Base-by-base conservation (phyloP, 768 basidiomycete genomes). In the Tricholoma saponaceum region DNA sequence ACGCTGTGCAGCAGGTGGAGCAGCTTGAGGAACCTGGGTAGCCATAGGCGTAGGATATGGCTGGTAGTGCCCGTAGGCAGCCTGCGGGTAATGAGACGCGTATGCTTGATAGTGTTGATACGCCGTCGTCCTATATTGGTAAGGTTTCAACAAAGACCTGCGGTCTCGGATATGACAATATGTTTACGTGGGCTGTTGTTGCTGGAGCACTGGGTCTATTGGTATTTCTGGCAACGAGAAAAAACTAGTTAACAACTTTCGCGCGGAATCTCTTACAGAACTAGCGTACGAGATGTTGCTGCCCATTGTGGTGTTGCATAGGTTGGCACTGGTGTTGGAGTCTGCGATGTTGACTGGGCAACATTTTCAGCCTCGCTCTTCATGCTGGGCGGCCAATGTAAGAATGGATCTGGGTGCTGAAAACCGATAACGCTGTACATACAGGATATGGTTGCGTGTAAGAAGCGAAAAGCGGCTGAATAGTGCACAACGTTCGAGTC, bases 131-230 rank as follows among this genome's bases (percentile, higher is more conserved):
- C 80, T 82, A 59, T 33, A 66, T 57, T 58, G 56, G 37, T 18
- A 59, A 52, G 35, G 58, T 51, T 59, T 66, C 60, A 62, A 62
- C 58, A 64, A 60, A 39, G 50, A 60, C 39, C 33, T 47, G 58
- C 37, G 49, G 57, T 60, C 62, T 61, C 49, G 41, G 62, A 58
- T 62, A 63, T 61, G 58, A 60, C 61, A 63, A 55, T 52, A 54
- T 39, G 59, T 55, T 76, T 72, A 78, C 77, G 79, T 73, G 58
- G 75, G 69, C 62, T 75, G 76, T 43, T 85, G 83, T 57, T 83
- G 82, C 68, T 87, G 86, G 44, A 87, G 74, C n/a, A 82, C 83
- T 28, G 85, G 84, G 66, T 87, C 85, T 53, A 86, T 85, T 10
- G 83, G 81, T 28, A 86, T 86, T 60, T 83, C 85, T 84, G 62